These are phyloP conservation scores for Russula earlei DNA, from an alignment of 768 basidiomycete genomes.

Conservation along the genomic window DNA sequence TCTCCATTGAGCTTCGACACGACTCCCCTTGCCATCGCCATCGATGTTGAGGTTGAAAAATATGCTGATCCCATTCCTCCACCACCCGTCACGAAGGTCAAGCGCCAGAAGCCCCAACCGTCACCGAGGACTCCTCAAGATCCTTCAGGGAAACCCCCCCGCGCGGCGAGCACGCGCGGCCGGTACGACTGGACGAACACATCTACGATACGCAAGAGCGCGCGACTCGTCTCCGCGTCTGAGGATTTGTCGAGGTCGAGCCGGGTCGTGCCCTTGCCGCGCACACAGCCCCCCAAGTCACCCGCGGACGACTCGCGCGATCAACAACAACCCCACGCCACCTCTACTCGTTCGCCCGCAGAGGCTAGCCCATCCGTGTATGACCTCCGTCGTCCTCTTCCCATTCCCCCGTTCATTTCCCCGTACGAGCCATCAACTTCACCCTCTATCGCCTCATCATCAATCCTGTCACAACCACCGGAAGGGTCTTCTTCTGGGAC, in stretches of 20 bases:
- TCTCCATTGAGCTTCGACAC: background rate
- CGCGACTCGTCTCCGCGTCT: too few relatives aligned
- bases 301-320: background rate
- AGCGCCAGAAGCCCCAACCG: conserved; percentile 15
- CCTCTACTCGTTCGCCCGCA: conserved; percentile 4
- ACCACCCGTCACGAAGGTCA: conserved; percentile 13
- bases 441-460: too few relatives aligned
- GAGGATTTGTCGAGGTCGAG: too few relatives aligned
- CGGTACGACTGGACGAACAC: too few relatives aligned
- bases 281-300: background rate
- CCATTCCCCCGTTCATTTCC: conserved; percentile 9
- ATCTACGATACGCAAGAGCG: too few relatives aligned
- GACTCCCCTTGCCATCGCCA: too few relatives aligned
- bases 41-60: too few relatives aligned
- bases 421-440: too few relatives aligned
- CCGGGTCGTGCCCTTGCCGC: too few relatives aligned
- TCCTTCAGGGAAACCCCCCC: conserved; percentile 12
- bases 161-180: too few relatives aligned
- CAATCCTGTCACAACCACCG: too few relatives aligned
- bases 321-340: background rate
- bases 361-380: conserved; percentile 3
- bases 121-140: conserved; percentile 3
- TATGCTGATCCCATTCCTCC: background rate
- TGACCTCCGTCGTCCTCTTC: conserved; percentile 16
- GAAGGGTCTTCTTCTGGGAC: too few relatives aligned